Evolutionary conservation across 2,329 filamentous ascomycete genomes (phyloP).

Genomic region (Fonsecaea erecta): DNA sequence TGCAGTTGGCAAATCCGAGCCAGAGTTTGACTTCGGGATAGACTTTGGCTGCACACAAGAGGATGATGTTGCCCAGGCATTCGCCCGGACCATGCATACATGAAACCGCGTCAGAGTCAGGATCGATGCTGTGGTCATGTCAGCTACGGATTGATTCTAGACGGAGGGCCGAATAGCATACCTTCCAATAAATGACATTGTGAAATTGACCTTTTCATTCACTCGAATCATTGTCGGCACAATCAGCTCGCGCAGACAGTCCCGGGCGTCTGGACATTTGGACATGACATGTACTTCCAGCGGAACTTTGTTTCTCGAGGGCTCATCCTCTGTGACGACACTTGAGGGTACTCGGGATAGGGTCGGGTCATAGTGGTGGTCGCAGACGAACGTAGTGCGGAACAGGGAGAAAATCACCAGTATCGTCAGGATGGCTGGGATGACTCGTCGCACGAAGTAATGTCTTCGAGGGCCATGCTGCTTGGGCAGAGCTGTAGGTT

Average conservation of each 20-base stretch:
- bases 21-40: slow-evolving; percentile 68
- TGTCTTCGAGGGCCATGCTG: slow-evolving; percentile 1
- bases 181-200: slow-evolving; percentile 85
- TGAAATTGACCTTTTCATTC: slow-evolving; percentile 85
- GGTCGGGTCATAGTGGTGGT: slow-evolving; percentile 31
- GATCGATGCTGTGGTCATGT: slow-evolving; percentile 56
- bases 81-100: slow-evolving; percentile 90
- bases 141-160: slow-evolving; percentile 16
- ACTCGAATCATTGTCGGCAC: slow-evolving; percentile 84
- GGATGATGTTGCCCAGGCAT: slow-evolving; percentile 91
- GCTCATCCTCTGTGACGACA: slow-evolving; percentile 3
- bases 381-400: slow-evolving; percentile 29
- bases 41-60: slow-evolving; percentile 83
- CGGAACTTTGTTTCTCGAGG: slow-evolving; percentile 59
- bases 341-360: background rate
- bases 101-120: slow-evolving; percentile 77
- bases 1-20: slow-evolving; percentile 91
- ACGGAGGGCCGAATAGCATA: slow-evolving; percentile 47
- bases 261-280: slow-evolving; percentile 90
- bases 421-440: slow-evolving; percentile 32
- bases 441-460: slow-evolving; percentile 18
- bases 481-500: background rate
- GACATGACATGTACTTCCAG: slow-evolving; percentile 96
- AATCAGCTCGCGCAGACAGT: slow-evolving; percentile 79
- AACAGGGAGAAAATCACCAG: slow-evolving; percentile 28